These are phyloP conservation scores for Endocalyx cinctus DNA, from an alignment of 2,329 filamentous ascomycete genomes.

Conservation along the genomic window DNA sequence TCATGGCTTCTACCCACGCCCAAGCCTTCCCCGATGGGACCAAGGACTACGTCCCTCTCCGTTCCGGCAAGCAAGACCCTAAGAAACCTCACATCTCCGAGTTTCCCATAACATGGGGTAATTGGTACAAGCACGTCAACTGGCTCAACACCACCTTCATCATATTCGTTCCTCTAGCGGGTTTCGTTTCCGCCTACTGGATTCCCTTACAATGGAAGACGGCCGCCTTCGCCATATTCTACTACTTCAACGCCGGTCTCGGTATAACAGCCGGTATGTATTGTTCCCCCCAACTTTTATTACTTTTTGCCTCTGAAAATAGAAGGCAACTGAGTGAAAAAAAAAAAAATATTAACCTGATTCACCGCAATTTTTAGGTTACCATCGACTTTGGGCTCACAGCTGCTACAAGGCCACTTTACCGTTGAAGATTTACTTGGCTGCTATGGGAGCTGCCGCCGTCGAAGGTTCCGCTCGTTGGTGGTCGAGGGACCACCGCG, in stretches of 20 bases:
- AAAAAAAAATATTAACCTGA: neutral
- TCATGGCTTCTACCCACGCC: slow-evolving; percentile 34
- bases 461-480: slow-evolving; percentile 46
- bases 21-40: slow-evolving; percentile 33
- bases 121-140: slow-evolving; percentile 92
- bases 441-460: slow-evolving; percentile 41
- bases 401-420: slow-evolving; percentile 39
- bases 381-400: slow-evolving; percentile 38
- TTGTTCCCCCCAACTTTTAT: no score
- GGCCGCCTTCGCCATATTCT: slow-evolving; percentile 39
- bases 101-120: slow-evolving; percentile 70
- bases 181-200: slow-evolving; percentile 72
- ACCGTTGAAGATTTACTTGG: slow-evolving; percentile 43
- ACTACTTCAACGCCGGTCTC: slow-evolving; percentile 30
- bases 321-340: no score
- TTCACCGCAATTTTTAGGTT: no score
- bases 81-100: slow-evolving; percentile 85
- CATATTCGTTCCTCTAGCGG: slow-evolving; percentile 68
- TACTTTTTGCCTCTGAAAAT: no score
- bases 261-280: slow-evolving; percentile 27
- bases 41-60: slow-evolving; percentile 40
- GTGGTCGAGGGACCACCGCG: slow-evolving; percentile 46
- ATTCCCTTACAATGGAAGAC: slow-evolving; percentile 48
- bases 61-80: slow-evolving; percentile 40
- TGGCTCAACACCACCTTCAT: slow-evolving; percentile 87